Evolutionary conservation across 2,329 filamentous ascomycete genomes (phyloP), one percentile per base, ranked within the genome.

Genomic region (Fusarium equiseti): DNA sequence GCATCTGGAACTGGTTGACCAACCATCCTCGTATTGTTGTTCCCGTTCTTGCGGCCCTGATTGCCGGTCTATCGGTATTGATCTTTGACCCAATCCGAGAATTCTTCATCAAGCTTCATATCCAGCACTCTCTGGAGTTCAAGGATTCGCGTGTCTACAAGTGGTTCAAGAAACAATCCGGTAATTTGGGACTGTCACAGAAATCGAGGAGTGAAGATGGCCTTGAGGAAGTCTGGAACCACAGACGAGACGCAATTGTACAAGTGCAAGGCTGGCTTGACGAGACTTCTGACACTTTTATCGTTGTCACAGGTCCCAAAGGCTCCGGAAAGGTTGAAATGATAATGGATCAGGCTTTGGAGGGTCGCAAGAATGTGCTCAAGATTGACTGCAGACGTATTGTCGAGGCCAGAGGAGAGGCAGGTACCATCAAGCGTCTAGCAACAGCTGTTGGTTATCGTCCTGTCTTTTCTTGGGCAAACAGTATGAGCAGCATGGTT

Each of bases 401-500:
- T 13, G 91, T 95, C 63, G 95, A 98, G 79, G 94, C 95, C 2
- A 89, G 92, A 58, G 95, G 96, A 8, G 96, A 99, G 77, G 90
- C 91, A 10, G 89, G 90, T 5, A 97, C 93, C 1, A 97, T 99
- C 75, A 89, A 89, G 65, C 90, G 91, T 43, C 90, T 96, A 8
- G 96, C 95, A 1, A 83, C 85, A 3, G 89, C 95, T 70, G 95
- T 98, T 51, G 95, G 96, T 11, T 98, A 98, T 78, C 87, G 92
- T 11, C 96, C 96, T 0, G 90, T 99, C 1, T 99, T 99, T 79
- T 97, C 93, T 0, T 98, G 95, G 93, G 92, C 97, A 82, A 98
- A 98, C 80, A 97, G 90, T 76, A 89, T 98, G 71, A 97, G 93
- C 81, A 97, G 94, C 78, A 89, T 98, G 81, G 86, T 97, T 70